phyloP scores from a whole-genome alignment of 2,329 filamentous ascomycete genomes.

The Talaromyces verruculosus region DNA sequence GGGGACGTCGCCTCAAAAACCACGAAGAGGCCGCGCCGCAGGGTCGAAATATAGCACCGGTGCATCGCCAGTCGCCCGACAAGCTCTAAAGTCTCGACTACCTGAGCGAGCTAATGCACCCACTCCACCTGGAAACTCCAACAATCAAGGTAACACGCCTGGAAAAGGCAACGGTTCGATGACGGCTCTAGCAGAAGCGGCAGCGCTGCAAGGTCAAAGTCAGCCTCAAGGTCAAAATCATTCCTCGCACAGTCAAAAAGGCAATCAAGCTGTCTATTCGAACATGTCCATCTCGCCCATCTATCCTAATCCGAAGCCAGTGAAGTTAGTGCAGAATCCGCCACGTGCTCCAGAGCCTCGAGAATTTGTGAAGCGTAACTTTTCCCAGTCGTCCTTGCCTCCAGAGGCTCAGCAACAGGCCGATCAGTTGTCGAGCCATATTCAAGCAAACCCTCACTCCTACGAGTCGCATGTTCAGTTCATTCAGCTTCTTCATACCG shows the following conservation, averaged over 20 bases:
- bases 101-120: slow-evolving; percentile 41
- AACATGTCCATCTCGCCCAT: slow-evolving; percentile 45
- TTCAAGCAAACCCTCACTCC: slow-evolving; percentile 48
- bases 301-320: slow-evolving; percentile 37
- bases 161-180: slow-evolving; percentile 42
- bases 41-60: slow-evolving; percentile 37
- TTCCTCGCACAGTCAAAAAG: slow-evolving; percentile 42
- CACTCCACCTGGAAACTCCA: slow-evolving; percentile 37
- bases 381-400: slow-evolving; percentile 43
- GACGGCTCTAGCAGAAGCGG: slow-evolving; percentile 51
- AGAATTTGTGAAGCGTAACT: slow-evolving; percentile 42
- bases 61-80: slow-evolving; percentile 46
- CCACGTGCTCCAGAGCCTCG: slow-evolving; percentile 46
- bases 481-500: slow-evolving; percentile 48
- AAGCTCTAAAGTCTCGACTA: slow-evolving; percentile 41
- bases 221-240: slow-evolving; percentile 7
- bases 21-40: slow-evolving; percentile 39
- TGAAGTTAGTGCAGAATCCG: slow-evolving; percentile 44
- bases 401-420: slow-evolving; percentile 43
- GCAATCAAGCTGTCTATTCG: slow-evolving; percentile 33
- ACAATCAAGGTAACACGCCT: slow-evolving; percentile 29
- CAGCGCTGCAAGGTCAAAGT: slow-evolving; percentile 44
- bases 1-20: slow-evolving; percentile 37
- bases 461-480: slow-evolving; percentile 50
- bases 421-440: slow-evolving; percentile 42